Evolutionary conservation across 176 grass and related monocot genomes (phyloP), one percentile per base, ranked within the genome.

Genomic region (Cenchrus fungigraminus): DNA sequence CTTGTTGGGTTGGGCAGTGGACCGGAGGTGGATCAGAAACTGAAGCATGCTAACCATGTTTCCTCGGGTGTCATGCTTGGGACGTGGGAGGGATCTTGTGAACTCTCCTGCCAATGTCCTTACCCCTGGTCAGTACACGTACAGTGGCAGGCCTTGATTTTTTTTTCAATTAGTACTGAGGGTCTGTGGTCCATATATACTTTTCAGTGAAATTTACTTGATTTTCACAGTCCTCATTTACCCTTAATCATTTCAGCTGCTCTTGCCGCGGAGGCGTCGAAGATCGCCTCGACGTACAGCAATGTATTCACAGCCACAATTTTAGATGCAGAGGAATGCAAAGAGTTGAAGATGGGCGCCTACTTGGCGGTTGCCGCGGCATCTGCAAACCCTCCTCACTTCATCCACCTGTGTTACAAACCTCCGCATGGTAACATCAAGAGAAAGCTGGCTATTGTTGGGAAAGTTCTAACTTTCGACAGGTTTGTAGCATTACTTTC

Each of bases 81-180:
- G 22, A 16, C 90, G 94, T 22, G 96, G 91, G 37, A 98, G 90
- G 87, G 93, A 98, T 67, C 96, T 95, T 78, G 91, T 94, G 22
- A 95, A 98, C 91, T 92, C 96, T 43, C 96, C 96, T 31, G 93
- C 96, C 6, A 98, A 98, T 87, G 93, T 98, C 37, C 96, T 95
- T 34, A 98, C 93, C 22, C 96, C 96, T 86, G 93, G 96, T 98
- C 19, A 78, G 91, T 62, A 69, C 20, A 28, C 3, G 3, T 6
- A 10, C 11, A 55, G 53, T n/a, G n/a, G 45, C 8, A 16, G 2
- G 5, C n/a, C n/a, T 51, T 13, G 9, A 9, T 52, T 31, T 73
- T 73, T 34, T 34, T 3, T 25, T 25, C 22, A 25, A 25, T 25
- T 25, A 34, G 34, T 25, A 25, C 22, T 25, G 3, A 34, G 34